Percentiles rank a stretch among this genome's conserved stretches.
Conservation (phyloP, 371 early-diverging fungal genomes). For the Mortierella sp. region DNA sequence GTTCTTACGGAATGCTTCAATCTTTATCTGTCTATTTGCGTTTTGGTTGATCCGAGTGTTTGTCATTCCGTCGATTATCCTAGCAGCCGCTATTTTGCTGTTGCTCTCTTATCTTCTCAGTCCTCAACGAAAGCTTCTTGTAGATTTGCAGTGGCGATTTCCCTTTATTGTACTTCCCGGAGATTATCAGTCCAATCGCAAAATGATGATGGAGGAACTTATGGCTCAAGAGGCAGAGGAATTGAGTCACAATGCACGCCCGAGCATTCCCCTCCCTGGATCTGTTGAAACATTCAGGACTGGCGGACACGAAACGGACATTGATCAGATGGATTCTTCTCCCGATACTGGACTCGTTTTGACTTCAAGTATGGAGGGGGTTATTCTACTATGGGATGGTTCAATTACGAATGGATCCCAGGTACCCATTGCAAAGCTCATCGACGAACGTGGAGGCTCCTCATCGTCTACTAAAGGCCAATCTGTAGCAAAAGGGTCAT, state of each 20-base stretch:
- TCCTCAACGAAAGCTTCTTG: slow-evolving; percentile 49
- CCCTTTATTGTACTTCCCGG: slow-evolving; percentile 51
- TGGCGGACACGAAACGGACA: slow-evolving; percentile 43
- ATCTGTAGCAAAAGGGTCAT: background rate
- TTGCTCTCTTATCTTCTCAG: slow-evolving; percentile 48
- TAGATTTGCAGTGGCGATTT: slow-evolving; percentile 50
- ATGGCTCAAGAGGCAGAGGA: slow-evolving; percentile 45
- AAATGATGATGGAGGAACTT: slow-evolving; percentile 49
- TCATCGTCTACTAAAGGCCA: background rate
- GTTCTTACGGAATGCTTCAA: slow-evolving; percentile 21
- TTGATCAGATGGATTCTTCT: slow-evolving; percentile 48
- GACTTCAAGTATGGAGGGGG: slow-evolving; percentile 46
- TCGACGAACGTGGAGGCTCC: slow-evolving; percentile 5
- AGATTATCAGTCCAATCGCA: slow-evolving; percentile 50
- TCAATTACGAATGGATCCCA: slow-evolving; percentile 4
- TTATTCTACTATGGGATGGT: slow-evolving; percentile 34
- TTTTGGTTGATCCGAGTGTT: slow-evolving; percentile 48
- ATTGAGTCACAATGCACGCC: slow-evolving; percentile 23
- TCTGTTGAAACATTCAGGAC: slow-evolving; percentile 32
- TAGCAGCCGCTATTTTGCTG: slow-evolving; percentile 46
- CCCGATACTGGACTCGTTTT: slow-evolving; percentile 20
- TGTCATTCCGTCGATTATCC: slow-evolving; percentile 46
- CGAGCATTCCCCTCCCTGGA: slow-evolving; percentile 32
- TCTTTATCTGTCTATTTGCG: slow-evolving; percentile 34
- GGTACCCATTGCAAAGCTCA: slow-evolving; percentile 29